Evolutionary conservation across 2,329 filamentous ascomycete genomes (phyloP).

Genomic region (Verticillium isaacii): DNA sequence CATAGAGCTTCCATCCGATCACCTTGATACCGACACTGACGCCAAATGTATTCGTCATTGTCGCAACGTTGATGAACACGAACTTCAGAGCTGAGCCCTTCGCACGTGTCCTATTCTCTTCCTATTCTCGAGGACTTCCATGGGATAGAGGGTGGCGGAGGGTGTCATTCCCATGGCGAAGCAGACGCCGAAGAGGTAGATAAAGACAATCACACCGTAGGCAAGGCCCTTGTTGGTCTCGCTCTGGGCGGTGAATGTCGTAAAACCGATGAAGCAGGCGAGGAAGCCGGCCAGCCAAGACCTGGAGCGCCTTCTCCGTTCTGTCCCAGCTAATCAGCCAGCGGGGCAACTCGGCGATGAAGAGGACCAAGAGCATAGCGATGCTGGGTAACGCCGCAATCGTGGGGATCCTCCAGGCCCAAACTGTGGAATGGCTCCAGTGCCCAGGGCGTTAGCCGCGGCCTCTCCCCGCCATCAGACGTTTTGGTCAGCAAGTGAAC

Average conservation of each 20-base stretch:
- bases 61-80: constrained; percentile 35
- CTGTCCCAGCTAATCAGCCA: constrained; percentile 33
- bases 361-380: too few species aligned
- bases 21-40: constrained; percentile 30
- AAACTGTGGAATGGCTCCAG: constrained; percentile 34
- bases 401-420: too few species aligned
- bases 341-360: too few species aligned
- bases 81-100: constrained; percentile 35
- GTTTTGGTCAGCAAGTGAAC: too few species aligned
- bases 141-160: constrained; percentile 31
- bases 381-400: too few species aligned
- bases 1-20: constrained; percentile 25
- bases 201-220: constrained; percentile 33
- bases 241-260: constrained; percentile 28
- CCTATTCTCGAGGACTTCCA: constrained; percentile 35
- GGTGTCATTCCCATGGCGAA: constrained; percentile 32
- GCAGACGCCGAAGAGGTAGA: constrained; percentile 31
- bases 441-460: constrained; percentile 32
- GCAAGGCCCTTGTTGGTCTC: constrained; percentile 24
- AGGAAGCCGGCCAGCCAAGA: constrained; percentile 14
- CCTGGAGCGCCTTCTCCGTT: constrained; percentile 31
- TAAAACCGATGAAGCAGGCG: constrained; percentile 19
- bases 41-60: constrained; percentile 43
- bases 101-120: constrained; percentile 35
- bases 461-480: too few species aligned